These are phyloP conservation scores for Anisodus acutangulus DNA, from an alignment of 257 asterid species.

Conservation along the genomic window DNA sequence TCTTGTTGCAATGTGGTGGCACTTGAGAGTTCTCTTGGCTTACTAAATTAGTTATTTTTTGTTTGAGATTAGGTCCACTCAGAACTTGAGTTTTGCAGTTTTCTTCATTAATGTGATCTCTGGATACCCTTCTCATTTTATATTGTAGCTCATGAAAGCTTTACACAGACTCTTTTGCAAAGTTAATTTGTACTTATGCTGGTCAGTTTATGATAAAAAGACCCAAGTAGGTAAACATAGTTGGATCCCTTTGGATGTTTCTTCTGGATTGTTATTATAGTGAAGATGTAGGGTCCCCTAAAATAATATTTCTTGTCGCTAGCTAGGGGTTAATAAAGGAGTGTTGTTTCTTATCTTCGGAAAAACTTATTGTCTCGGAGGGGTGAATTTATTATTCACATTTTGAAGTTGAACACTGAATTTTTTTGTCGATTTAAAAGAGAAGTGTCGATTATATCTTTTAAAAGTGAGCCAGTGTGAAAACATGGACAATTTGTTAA, in stretches of 20 bases:
- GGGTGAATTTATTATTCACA: too few species aligned
- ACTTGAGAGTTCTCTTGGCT: slow-evolving; percentile 21
- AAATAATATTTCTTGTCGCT: not conserved
- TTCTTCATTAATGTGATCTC: slow-evolving; percentile 1
- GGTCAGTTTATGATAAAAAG: not conserved
- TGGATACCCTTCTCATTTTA: not conserved
- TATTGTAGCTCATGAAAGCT: not conserved
- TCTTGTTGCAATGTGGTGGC: not conserved
- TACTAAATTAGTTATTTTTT: not conserved
- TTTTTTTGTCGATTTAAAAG: too few species aligned
- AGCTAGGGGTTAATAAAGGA: not conserved
- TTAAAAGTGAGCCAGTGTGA: not conserved
- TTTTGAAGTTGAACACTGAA: not conserved
- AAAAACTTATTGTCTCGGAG: not conserved
- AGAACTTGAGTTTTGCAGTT: slow-evolving; percentile 8
- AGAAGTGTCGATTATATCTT: not conserved
- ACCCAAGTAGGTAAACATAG: too few species aligned
- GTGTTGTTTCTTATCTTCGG: not conserved
- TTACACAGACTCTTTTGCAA: not conserved
- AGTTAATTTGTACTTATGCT: not conserved
- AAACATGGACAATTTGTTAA: not conserved
- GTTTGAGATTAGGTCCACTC: slow-evolving; percentile 7
- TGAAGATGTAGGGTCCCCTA: not conserved
- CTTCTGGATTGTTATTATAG: not conserved
- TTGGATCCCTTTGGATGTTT: not conserved